Conservation (phyloP, 1,139 yeast species). For the Candida dubliniensis region DNA sequence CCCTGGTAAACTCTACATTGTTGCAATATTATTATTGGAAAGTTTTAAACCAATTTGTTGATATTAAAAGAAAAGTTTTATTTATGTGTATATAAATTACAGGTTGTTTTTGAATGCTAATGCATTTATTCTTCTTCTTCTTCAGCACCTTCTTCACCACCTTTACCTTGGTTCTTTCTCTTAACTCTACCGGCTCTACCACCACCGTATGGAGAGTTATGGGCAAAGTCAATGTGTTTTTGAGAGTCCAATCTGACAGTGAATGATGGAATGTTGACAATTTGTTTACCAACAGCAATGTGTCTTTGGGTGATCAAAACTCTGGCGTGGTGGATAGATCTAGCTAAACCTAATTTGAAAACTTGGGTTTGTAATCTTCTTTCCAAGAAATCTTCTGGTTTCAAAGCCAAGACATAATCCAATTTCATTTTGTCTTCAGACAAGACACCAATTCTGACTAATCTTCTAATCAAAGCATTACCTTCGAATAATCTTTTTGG, state of each 20-base stretch:
- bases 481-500: constrained; percentile 99
- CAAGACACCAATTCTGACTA: constrained; percentile 97
- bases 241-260: constrained; percentile 99
- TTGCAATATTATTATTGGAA: constrained; percentile 3
- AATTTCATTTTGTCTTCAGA: constrained; percentile 99
- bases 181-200: constrained; percentile 99
- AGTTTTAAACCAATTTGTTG: constrained; percentile 9
- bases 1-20: neutral
- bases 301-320: constrained; percentile 98
- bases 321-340: constrained; percentile 99
- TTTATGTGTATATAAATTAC: constrained; percentile 1
- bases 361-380: constrained; percentile 99
- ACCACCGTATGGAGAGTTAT: constrained; percentile 99
- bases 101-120: constrained; percentile 1
- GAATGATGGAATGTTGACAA: constrained; percentile 98
- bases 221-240: constrained; percentile 99
- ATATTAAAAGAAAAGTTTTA: constrained; percentile 1
- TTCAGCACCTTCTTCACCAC: constrained; percentile 64
- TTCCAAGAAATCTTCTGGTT: constrained; percentile 99
- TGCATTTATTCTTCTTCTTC: constrained; percentile 47
- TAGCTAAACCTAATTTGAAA: constrained; percentile 99
- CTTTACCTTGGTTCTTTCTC: constrained; percentile 90
- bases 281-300: constrained; percentile 99
- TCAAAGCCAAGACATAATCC: constrained; percentile 98
- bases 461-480: constrained; percentile 98